Evolutionary conservation across 345 rosid species (phyloP).

Genomic region (Heritiera fomes): DNA sequence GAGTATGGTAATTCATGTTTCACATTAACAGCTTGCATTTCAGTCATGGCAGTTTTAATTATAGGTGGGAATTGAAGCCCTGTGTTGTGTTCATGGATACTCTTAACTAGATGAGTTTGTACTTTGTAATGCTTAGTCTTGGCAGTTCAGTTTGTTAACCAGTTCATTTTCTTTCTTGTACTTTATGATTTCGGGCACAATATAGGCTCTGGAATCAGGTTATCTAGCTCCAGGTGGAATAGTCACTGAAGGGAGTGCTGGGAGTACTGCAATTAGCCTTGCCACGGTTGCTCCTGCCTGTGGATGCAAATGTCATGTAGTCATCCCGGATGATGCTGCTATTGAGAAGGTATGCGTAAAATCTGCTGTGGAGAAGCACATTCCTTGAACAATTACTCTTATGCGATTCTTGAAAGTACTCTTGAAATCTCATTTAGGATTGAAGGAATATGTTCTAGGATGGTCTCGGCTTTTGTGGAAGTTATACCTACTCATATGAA

Average conservation of each 20-base stretch:
- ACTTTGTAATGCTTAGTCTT: background rate
- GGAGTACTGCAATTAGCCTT: conserved; percentile 97
- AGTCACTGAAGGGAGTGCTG: conserved; percentile 88
- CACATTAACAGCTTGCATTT: background rate
- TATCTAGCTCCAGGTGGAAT: conserved; percentile 68
- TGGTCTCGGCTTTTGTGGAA: background rate
- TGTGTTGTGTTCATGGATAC: background rate
- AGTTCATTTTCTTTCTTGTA: conserved; percentile 16
- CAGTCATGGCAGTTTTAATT: background rate
- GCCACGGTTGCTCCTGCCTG: conserved; percentile 83
- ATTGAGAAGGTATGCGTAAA: conserved; percentile 70
- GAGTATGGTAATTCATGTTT: background rate
- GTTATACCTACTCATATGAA: background rate
- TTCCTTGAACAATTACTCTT: background rate
- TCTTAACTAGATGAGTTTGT: background rate
- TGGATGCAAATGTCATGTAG: conserved; percentile 94
- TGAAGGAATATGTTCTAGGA: background rate
- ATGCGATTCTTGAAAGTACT: background rate
- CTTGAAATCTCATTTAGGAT: background rate
- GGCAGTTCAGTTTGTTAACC: background rate
- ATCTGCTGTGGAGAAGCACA: background rate
- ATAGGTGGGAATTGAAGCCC: background rate
- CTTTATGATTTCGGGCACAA: background rate
- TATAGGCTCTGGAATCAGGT: conserved; percentile 82
- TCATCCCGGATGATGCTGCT: conserved; percentile 95